phyloP scores from a whole-genome alignment of 352 stramenopile genomes.

The Pythium phragmiticola region DNA sequence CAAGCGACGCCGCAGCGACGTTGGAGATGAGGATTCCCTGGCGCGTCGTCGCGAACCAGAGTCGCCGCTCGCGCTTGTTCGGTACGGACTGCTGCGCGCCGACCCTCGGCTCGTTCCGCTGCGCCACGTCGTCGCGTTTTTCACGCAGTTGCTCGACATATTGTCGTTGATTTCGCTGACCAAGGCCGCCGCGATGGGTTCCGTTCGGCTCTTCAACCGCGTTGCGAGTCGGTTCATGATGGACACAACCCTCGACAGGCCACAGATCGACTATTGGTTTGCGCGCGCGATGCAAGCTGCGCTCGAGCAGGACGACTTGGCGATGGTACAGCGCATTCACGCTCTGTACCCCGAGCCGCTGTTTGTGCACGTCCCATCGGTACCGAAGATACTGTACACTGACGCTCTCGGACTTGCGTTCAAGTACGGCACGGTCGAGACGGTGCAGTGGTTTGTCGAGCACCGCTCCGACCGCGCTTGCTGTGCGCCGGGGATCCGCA shows the following conservation, averaged over 20 bases:
- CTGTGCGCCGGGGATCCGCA: neutral
- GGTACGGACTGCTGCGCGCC: neutral
- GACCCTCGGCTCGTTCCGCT: neutral
- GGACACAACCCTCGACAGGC: neutral
- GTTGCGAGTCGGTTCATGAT: neutral
- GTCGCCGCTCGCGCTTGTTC: neutral
- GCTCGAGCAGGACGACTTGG: slow-evolving; percentile 9
- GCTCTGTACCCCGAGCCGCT: neutral
- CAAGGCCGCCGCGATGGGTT: neutral
- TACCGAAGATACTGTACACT: neutral
- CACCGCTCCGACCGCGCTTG: slow-evolving; percentile 7
- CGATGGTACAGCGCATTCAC: neutral
- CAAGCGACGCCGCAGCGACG: neutral
- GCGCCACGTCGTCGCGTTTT: neutral
- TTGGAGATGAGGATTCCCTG: neutral
- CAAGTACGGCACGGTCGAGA: slow-evolving; percentile 1
- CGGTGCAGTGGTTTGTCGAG: slow-evolving; percentile 1
- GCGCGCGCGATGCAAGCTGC: slow-evolving; percentile 6
- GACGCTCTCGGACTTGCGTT: neutral
- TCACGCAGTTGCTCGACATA: slow-evolving; percentile 6
- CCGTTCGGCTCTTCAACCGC: slow-evolving; percentile 1
- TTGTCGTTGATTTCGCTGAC: neutral
- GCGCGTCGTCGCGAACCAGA: neutral
- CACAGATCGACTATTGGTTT: neutral
- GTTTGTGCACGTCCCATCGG: neutral